Conservation (phyloP, 108 stramenopile genomes). For the Nannochloropsis salina region DNA sequence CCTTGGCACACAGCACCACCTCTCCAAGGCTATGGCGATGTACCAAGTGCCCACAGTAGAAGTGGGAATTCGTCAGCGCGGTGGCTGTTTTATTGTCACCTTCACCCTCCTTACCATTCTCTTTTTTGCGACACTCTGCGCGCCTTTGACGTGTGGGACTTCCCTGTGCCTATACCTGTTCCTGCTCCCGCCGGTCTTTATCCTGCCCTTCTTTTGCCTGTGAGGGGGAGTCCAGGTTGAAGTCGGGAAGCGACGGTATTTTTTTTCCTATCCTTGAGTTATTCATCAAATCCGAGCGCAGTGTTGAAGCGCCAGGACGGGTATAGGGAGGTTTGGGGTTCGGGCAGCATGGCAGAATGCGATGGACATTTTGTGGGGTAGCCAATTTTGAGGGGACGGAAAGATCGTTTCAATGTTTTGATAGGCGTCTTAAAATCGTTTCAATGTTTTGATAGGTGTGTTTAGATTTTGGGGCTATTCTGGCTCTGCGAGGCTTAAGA, state of each 20-base stretch:
- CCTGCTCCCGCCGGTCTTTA: not conserved
- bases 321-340: too few relatives aligned
- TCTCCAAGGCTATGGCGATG: not conserved
- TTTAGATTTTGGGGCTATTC: too few relatives aligned
- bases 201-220: not conserved
- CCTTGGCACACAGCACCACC: not conserved
- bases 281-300: too few relatives aligned
- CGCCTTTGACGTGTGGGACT: not conserved
- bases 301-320: too few relatives aligned
- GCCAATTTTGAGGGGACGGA: too few relatives aligned
- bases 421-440: too few relatives aligned
- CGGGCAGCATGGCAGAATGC: too few relatives aligned
- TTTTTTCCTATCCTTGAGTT: too few relatives aligned
- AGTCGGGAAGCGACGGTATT: not conserved
- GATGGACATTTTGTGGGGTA: too few relatives aligned
- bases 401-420: too few relatives aligned
- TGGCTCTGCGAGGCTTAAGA: too few relatives aligned
- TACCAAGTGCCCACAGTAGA: not conserved
- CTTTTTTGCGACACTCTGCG: not conserved
- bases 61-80: not conserved
- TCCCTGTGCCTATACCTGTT: constrained; percentile 5
- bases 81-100: constrained; percentile 1
- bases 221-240: not conserved
- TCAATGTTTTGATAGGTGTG: too few relatives aligned
- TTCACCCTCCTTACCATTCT: not conserved